Evolutionary conservation across 495 filamentous ascomycete species (phyloP), one percentile per base, ranked within the genome.

Genomic region (Penicillium silybi): DNA sequence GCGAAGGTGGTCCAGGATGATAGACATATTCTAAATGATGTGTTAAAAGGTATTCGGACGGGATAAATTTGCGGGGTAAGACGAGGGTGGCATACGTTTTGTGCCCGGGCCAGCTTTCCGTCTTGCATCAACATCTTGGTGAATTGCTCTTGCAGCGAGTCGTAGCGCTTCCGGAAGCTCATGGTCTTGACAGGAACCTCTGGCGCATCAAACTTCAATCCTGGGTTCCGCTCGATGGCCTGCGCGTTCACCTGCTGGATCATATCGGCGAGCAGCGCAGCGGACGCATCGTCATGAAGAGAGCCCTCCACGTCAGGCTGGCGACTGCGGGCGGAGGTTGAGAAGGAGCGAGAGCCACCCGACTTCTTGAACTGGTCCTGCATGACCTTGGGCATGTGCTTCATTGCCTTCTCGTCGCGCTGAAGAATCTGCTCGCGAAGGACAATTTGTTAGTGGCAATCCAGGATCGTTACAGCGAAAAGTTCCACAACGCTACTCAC

Each of bases 71-170:
- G 13, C 37, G 16, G 37, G 29, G 29, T 32, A 32, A 10, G 29
- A 32, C 29, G 11, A 11, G 15, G 32, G 15, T 35, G 23, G 32
- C 80, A 41, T 79, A 95, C 90, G 79, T 84, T 84, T 67, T 96
- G 87, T 18, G 90, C 91, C 69, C 77, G 75, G 59, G 82, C 81
- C 61, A 91, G 75, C 70, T 96, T 95, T 42, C 93, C 93, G 71
- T 96, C 79, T 53, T 75, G 72, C 92, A 97, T 98, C 46, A 98
- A 54, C 47, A 95, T 78, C 68, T 90, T 91, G 16, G 89, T 95
- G 56, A 97, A 76, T 73, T 96, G 93, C 40, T 85, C 73, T 27
- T 97, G 72, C 19, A 97, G 67, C 3, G 87, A 79, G 59, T 95
- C 85, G 64, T 97, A 95, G 48, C 93, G 81, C 52, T 88, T 68